A percentile compares a stretch with the other conserved stretches of the same genome.
phyloP scores from a whole-genome alignment of 2,329 filamentous ascomycete genomes.

The Diplodia intermedia region DNA sequence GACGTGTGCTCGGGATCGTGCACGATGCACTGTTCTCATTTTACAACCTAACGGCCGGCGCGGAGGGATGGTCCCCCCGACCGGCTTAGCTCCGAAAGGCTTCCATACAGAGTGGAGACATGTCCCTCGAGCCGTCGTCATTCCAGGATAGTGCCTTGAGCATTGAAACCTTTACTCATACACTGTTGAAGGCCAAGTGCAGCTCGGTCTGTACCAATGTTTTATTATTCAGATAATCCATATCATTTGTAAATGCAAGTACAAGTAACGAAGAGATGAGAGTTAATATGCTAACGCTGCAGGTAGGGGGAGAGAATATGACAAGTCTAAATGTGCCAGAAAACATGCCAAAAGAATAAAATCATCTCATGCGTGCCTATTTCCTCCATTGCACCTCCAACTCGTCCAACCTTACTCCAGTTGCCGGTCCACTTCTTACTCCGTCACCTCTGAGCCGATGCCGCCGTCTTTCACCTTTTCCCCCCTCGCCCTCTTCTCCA shows the following conservation, averaged over 20 bases:
- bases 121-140: not conserved
- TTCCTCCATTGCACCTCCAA: not conserved
- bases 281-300: not conserved
- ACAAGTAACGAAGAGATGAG: not conserved
- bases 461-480: constrained; percentile 13
- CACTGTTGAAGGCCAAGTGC: not conserved
- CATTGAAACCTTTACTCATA: not conserved
- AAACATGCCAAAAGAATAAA: not conserved
- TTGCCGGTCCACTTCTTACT: not conserved
- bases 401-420: not conserved
- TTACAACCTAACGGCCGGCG: not conserved
- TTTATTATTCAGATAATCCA: not conserved
- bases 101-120: not conserved
- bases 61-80: constrained; percentile 5
- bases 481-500: constrained; percentile 15
- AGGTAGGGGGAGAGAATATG: too few relatives aligned
- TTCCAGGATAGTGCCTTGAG: not conserved
- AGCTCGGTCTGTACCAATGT: not conserved
- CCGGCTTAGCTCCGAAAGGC: not conserved
- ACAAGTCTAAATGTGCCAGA: too few relatives aligned
- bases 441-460: constrained; percentile 12
- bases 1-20: not conserved
- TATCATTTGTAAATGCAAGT: not conserved
- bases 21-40: not conserved
- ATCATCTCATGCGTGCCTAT: too few relatives aligned